A percentile compares a stretch with the other conserved stretches of the same genome.
phyloP scores from a whole-genome alignment of 2,329 filamentous ascomycete species.

The Macrophomina pseudophaseolina region DNA sequence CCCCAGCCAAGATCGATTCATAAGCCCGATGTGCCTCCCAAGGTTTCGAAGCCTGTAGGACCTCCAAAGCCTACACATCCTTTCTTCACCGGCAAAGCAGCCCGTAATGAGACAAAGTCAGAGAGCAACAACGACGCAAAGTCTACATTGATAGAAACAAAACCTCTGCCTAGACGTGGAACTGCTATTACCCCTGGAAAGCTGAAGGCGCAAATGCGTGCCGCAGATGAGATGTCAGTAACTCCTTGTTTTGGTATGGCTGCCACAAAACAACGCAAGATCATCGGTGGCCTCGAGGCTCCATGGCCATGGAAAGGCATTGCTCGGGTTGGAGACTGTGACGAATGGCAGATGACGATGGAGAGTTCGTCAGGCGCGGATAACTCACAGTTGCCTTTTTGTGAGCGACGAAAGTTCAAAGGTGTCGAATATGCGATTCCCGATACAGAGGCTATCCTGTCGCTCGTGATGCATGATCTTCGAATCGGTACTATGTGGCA shows the following conservation, averaged over 20 bases:
- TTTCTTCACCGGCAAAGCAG: conserved; percentile 68
- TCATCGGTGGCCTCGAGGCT: conserved; percentile 69
- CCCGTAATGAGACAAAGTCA: conserved; percentile 23
- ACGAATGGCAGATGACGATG: background rate
- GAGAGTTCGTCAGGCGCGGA: background rate
- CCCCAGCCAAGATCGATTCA: conserved; percentile 27
- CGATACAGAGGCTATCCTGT: conserved; percentile 37
- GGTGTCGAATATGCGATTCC: conserved; percentile 39
- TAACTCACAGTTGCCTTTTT: background rate
- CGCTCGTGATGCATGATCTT: background rate
- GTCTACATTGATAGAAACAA: conserved; percentile 28
- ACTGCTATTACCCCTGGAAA: conserved; percentile 56
- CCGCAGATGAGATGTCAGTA: conserved; percentile 29
- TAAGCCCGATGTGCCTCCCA: background rate
- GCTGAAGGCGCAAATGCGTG: conserved; percentile 42
- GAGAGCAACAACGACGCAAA: background rate
- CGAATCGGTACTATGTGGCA: background rate
- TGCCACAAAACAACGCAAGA: conserved; percentile 41
- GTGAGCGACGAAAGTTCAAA: conserved; percentile 44
- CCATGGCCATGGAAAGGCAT: conserved; percentile 74
- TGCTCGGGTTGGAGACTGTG: conserved; percentile 64
- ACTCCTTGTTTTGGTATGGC: conserved; percentile 32
- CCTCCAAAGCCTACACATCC: conserved; percentile 64
- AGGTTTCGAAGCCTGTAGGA: conserved; percentile 36
- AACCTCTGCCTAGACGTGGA: conserved; percentile 38